These are phyloP conservation scores for Penicillium bialowiezense DNA, from an alignment of 495 filamentous ascomycete genomes.

Conservation along the genomic window DNA sequence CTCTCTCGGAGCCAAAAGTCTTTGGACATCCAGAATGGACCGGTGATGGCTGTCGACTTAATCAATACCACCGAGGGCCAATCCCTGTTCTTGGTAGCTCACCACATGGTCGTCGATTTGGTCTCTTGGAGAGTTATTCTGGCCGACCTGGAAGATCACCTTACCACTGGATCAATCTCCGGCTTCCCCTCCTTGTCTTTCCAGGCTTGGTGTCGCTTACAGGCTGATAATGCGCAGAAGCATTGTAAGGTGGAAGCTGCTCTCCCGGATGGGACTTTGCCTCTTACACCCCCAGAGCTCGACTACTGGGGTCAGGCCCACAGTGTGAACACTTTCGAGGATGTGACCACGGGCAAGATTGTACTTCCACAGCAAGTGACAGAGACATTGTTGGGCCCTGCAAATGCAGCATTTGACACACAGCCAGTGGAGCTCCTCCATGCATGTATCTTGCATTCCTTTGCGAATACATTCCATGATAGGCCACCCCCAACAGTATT, in stretches of 20 bases:
- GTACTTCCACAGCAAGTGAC: background rate
- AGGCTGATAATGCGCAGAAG: background rate
- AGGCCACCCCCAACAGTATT: constrained; percentile 41
- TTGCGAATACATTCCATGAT: background rate
- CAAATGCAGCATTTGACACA: background rate
- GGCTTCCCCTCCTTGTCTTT: background rate
- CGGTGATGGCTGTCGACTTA: constrained; percentile 14
- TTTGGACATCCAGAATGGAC: background rate
- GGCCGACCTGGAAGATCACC: background rate
- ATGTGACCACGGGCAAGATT: background rate
- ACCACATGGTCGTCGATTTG: constrained; percentile 54
- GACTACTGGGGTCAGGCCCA: background rate
- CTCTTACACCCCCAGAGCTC: background rate
- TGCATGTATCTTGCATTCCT: background rate
- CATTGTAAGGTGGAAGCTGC: too few species aligned
- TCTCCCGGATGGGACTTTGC: background rate
- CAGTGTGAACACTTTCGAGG: background rate
- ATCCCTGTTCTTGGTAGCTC: constrained; percentile 45
- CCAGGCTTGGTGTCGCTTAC: background rate
- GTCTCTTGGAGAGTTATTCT: constrained; percentile 43
- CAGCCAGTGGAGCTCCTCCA: constrained; percentile 2
- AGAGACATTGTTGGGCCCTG: background rate
- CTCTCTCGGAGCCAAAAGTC: background rate
- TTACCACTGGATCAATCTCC: background rate
- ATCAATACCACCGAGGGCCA: constrained; percentile 42